Evolutionary conservation across 1,139 yeast genomes (phyloP).

Genomic region (Yamadazyma diddensiae): DNA sequence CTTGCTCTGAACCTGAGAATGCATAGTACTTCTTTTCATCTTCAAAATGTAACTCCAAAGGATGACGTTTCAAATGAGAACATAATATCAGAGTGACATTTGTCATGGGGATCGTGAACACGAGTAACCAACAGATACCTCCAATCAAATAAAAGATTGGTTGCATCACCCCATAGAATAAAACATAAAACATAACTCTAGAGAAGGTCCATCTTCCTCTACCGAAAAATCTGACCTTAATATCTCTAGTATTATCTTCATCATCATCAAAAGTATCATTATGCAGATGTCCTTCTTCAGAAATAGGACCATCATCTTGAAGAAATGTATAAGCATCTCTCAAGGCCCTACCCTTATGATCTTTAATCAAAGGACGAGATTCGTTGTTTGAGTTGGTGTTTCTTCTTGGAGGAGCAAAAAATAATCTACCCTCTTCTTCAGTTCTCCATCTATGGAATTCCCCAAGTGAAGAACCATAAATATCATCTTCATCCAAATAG

Average conservation of each 20-base stretch:
- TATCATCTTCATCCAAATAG: slow-evolving; percentile 81
- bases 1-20: slow-evolving; percentile 20
- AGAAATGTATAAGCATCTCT: slow-evolving; percentile 39
- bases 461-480: slow-evolving; percentile 80
- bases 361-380: slow-evolving; percentile 39
- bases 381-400: slow-evolving; percentile 33
- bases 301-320: slow-evolving; percentile 18
- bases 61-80: slow-evolving; percentile 84
- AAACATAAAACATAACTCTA: slow-evolving; percentile 71
- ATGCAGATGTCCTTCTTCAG: slow-evolving; percentile 12
- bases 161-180: slow-evolving; percentile 65
- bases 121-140: slow-evolving; percentile 72
- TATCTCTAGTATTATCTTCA: slow-evolving; percentile 25
- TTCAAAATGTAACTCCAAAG: slow-evolving; percentile 75
- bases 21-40: slow-evolving; percentile 52
- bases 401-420: slow-evolving; percentile 65
- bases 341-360: slow-evolving; percentile 43
- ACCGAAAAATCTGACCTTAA: slow-evolving; percentile 73
- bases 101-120: slow-evolving; percentile 92
- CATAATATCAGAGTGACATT: slow-evolving; percentile 59
- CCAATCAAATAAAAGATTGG: slow-evolving; percentile 64
- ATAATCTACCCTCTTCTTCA: slow-evolving; percentile 67
- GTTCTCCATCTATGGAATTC: slow-evolving; percentile 91
- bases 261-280: slow-evolving; percentile 16
- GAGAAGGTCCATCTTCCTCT: slow-evolving; percentile 92